phyloP scores from a whole-genome alignment of 2,329 filamentous ascomycete species.

The Domatiomyces globalis region DNA sequence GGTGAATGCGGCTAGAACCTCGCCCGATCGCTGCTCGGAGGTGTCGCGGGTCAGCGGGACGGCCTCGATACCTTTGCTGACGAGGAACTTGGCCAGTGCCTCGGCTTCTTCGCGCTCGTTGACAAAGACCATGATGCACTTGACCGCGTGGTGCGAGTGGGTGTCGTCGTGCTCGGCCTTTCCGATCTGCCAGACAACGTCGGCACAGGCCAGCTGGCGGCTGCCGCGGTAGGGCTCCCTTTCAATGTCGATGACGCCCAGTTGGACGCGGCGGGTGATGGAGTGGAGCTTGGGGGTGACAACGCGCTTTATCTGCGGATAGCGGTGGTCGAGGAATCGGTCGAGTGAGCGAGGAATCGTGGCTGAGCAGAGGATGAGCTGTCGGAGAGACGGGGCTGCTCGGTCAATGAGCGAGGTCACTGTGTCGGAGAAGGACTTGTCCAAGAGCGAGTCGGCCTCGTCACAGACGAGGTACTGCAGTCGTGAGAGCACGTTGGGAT shows the following conservation, averaged over 20 bases:
- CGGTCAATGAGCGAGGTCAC: constrained; percentile 75
- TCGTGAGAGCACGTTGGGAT: constrained; percentile 84
- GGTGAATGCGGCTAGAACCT: constrained; percentile 65
- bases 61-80: constrained; percentile 76
- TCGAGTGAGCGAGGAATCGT: constrained; percentile 88
- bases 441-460: constrained; percentile 90
- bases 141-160: constrained; percentile 39
- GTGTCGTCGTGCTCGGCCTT: constrained; percentile 54
- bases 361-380: constrained; percentile 85
- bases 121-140: constrained; percentile 87
- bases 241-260: constrained; percentile 82
- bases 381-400: constrained; percentile 63
- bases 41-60: constrained; percentile 75
- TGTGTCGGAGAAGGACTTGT: constrained; percentile 75
- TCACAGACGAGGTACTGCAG: constrained; percentile 82
- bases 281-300: constrained; percentile 93
- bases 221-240: constrained; percentile 90
- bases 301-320: constrained; percentile 69
- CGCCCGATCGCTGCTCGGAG: constrained; percentile 58
- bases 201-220: constrained; percentile 82
- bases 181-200: constrained; percentile 86
- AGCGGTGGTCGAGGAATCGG: constrained; percentile 64
- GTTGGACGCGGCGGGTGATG: constrained; percentile 83
- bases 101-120: constrained; percentile 86
- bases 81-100: constrained; percentile 64